Conservation (phyloP, 2,329 filamentous ascomycete species). For the Phaeosphaeria sp. region DNA sequence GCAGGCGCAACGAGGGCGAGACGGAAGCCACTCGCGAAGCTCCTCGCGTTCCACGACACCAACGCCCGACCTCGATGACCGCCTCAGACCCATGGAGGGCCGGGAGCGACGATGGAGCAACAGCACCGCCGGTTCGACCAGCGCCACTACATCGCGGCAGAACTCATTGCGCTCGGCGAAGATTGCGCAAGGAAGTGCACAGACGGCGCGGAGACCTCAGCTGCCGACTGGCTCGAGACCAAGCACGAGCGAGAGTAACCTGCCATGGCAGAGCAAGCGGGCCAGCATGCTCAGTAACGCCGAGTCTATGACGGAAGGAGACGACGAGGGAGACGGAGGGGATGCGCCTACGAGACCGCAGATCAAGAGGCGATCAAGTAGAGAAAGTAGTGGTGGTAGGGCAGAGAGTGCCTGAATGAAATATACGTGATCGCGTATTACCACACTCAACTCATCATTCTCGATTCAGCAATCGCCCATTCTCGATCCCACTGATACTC, state of each 20-base stretch:
- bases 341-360: slow-evolving; percentile 1
- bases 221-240: slow-evolving; percentile 25
- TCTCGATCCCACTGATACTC: slow-evolving; percentile 45
- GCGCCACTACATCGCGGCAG: slow-evolving; percentile 19
- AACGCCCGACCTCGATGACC: slow-evolving; percentile 41
- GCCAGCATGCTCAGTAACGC: slow-evolving; percentile 42
- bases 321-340: slow-evolving; percentile 13
- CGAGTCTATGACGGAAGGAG: slow-evolving; percentile 24
- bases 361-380: slow-evolving; percentile 12
- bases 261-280: slow-evolving; percentile 39
- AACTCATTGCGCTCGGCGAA: slow-evolving; percentile 27
- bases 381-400: slow-evolving; percentile 17
- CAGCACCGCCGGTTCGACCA: slow-evolving; percentile 39
- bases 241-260: slow-evolving; percentile 30
- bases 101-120: slow-evolving; percentile 43
- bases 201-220: slow-evolving; percentile 34
- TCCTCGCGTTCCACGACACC: slow-evolving; percentile 41
- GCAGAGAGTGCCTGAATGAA: slow-evolving; percentile 22
- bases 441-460: too few relatives aligned
- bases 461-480: background rate
- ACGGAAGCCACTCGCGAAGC: slow-evolving; percentile 40
- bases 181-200: slow-evolving; percentile 30
- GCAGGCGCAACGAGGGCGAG: slow-evolving; percentile 25
- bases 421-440: background rate
- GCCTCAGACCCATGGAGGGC: slow-evolving; percentile 24